Percentiles rank a stretch among this genome's conserved stretches.
Evolutionary conservation across 2,329 filamentous ascomycete species (phyloP).

Genomic region (Trichoderma asperellum): DNA sequence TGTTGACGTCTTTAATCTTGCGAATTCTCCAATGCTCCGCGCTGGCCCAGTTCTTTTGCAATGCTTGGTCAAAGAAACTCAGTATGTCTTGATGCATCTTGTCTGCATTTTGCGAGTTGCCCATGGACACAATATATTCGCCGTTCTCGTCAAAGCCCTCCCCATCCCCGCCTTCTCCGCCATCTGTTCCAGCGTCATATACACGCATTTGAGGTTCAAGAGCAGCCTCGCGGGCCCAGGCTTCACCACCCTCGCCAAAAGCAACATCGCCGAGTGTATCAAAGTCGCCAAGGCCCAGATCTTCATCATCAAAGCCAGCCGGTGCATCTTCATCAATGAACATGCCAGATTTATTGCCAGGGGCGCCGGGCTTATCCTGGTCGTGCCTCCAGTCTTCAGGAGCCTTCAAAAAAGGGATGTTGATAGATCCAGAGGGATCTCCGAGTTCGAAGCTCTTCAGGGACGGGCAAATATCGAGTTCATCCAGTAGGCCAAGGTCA

Average conservation of each 20-base stretch:
- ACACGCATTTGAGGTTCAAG: constrained; percentile 84
- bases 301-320: constrained; percentile 72
- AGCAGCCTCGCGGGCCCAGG: constrained; percentile 89
- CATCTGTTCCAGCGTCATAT: constrained; percentile 67
- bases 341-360: constrained; percentile 74
- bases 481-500: constrained; percentile 73
- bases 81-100: constrained; percentile 88
- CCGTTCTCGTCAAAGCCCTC: constrained; percentile 59
- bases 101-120: constrained; percentile 66
- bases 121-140: constrained; percentile 80
- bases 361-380: constrained; percentile 61
- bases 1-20: constrained; percentile 80
- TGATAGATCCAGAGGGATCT: constrained; percentile 79
- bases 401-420: constrained; percentile 90
- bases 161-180: constrained; percentile 48
- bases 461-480: constrained; percentile 91
- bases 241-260: constrained; percentile 95
- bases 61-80: constrained; percentile 95
- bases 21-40: constrained; percentile 99
- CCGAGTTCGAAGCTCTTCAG: constrained; percentile 93
- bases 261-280: constrained; percentile 74
- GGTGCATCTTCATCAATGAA: constrained; percentile 87
- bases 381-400: constrained; percentile 82
- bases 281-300: constrained; percentile 72
- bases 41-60: constrained; percentile 96